phyloP scores from a whole-genome alignment of 176 grass and related monocot genomes.

The Oryza punctata region DNA sequence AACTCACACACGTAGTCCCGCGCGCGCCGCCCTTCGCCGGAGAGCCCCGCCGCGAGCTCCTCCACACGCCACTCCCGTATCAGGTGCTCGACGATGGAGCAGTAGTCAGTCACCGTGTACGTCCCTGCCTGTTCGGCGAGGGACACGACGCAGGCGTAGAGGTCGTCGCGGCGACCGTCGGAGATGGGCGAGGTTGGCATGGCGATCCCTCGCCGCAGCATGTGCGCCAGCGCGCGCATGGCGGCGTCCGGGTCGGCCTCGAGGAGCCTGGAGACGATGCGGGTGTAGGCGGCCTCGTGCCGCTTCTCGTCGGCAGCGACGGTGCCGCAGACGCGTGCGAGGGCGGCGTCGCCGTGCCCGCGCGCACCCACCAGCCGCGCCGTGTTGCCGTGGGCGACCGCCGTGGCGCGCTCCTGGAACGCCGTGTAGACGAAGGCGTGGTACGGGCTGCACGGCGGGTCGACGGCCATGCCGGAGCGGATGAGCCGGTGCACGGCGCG shows the following conservation, averaged over 20 bases:
- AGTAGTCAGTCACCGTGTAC: constrained; percentile 71
- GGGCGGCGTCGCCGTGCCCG: constrained; percentile 45
- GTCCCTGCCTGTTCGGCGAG: constrained; percentile 49
- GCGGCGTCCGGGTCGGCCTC: constrained; percentile 59
- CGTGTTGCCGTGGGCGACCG: constrained; percentile 84
- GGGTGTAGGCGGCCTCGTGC: constrained; percentile 71
- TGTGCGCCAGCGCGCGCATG: constrained; percentile 63
- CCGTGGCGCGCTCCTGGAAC: constrained; percentile 89
- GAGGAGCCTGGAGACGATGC: constrained; percentile 68
- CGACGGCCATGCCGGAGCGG: constrained; percentile 56
- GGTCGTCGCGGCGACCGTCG: constrained; percentile 58
- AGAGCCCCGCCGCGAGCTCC: constrained; percentile 49
- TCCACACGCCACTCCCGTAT: constrained; percentile 64
- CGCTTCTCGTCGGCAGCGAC: constrained; percentile 81
- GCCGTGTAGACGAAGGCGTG: constrained; percentile 79
- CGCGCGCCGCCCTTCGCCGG: constrained; percentile 59
- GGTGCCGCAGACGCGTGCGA: constrained; percentile 68
- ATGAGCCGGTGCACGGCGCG: constrained; percentile 77
- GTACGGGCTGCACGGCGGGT: constrained; percentile 47
- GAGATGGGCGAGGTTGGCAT: constrained; percentile 77
- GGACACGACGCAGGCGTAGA: constrained; percentile 59
- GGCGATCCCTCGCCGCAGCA: constrained; percentile 86
- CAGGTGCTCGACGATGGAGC: constrained; percentile 64
- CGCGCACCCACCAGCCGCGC: constrained; percentile 48
- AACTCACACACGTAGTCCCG: constrained; percentile 74